phyloP scores from a whole-genome alignment of 106 monocot genomes.

The Dendrobium chrysotoxum region DNA sequence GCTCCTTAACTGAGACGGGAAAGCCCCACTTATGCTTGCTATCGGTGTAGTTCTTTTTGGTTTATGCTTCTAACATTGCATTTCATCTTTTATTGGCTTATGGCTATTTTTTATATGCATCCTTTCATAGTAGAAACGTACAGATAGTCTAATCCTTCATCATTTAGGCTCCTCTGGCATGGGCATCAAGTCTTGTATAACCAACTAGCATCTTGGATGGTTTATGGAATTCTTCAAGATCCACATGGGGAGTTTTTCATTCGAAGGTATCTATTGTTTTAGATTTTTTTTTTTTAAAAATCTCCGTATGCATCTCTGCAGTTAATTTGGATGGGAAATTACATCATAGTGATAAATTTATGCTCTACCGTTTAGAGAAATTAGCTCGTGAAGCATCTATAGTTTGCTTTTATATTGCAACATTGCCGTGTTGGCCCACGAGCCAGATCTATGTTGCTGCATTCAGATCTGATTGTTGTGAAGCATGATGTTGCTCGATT shows the following conservation, averaged over 20 bases:
- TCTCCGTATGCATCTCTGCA: background rate
- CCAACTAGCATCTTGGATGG: conserved; percentile 90
- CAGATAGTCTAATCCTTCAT: background rate
- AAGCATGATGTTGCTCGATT: background rate
- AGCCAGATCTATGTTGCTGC: background rate
- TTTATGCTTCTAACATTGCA: background rate
- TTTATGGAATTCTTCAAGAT: conserved; percentile 98
- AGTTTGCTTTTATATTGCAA: background rate
- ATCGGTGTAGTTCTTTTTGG: background rate
- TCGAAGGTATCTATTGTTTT: conserved; percentile 42
- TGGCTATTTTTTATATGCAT: conserved; percentile 1
- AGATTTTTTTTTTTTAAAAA: background rate
- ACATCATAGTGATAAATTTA: background rate
- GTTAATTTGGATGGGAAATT: background rate
- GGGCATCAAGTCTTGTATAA: conserved; percentile 95
- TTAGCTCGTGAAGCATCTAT: background rate
- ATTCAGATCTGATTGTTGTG: background rate
- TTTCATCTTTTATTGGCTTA: background rate
- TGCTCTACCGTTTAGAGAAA: background rate
- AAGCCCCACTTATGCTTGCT: background rate
- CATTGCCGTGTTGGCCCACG: background rate
- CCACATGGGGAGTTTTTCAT: conserved; percentile 90
- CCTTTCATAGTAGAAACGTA: background rate
- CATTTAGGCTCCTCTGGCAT: conserved; percentile 91
- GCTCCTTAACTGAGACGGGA: background rate